phyloP scores from a whole-genome alignment of 768 basidiomycete genomes.

The Lactarius vividus region DNA sequence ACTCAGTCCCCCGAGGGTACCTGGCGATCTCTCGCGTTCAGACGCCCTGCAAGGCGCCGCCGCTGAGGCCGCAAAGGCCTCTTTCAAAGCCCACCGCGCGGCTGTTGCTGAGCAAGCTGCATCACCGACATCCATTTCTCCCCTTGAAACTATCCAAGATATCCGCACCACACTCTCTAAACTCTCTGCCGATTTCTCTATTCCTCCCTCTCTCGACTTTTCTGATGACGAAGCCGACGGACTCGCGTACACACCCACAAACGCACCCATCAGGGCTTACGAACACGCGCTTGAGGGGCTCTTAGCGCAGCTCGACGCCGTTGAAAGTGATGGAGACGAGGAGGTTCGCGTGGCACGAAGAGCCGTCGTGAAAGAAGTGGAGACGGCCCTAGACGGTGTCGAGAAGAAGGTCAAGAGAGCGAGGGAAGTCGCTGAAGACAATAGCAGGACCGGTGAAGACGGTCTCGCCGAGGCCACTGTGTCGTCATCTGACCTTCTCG shows the following conservation, averaged over 20 bases:
- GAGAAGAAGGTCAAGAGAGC: constrained; percentile 35
- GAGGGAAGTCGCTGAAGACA: background rate
- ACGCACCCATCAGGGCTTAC: constrained; percentile 60
- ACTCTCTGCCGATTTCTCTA: constrained; percentile 16
- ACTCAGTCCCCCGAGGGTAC: constrained; percentile 1
- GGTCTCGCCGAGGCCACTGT: background rate
- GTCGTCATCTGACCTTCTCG: background rate
- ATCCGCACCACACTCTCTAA: constrained; percentile 9
- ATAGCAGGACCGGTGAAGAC: background rate
- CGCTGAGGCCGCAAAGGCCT: constrained; percentile 17
- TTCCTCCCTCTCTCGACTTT: constrained; percentile 21
- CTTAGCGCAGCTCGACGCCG: constrained; percentile 62
- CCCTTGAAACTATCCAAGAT: constrained; percentile 10
- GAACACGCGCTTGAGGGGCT: constrained; percentile 60
- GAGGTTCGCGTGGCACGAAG: constrained; percentile 51
- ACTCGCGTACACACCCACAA: constrained; percentile 60
- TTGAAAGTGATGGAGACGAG: constrained; percentile 61
- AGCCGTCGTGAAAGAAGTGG: constrained; percentile 54
- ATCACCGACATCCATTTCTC: background rate
- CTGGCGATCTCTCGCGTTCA: constrained; percentile 16
- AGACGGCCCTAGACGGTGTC: constrained; percentile 54
- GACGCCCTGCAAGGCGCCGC: constrained; percentile 15
- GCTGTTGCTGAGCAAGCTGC: background rate
- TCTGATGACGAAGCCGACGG: constrained; percentile 26
- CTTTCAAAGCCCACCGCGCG: constrained; percentile 25